These are phyloP conservation scores for Komagataella phaffii DNA, from an alignment of 805 yeast genomes.

Conservation along the genomic window DNA sequence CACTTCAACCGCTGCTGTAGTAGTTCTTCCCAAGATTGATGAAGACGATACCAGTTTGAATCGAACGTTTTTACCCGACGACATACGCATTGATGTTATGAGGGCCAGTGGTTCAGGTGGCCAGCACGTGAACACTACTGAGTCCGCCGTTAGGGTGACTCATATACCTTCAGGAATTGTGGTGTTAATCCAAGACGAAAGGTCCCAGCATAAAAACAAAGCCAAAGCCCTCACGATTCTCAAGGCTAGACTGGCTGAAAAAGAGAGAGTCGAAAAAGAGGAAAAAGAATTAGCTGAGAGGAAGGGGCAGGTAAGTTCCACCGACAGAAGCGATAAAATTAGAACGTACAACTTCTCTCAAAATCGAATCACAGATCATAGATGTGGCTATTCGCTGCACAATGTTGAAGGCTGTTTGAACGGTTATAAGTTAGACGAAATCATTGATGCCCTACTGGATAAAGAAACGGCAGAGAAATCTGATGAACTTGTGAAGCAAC, in stretches of 20 bases:
- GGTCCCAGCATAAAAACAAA: conserved; percentile 90
- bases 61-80: conserved; percentile 70
- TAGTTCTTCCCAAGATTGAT: conserved; percentile 75
- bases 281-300: conserved; percentile 55
- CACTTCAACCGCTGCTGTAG: conserved; percentile 92
- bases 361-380: conserved; percentile 85
- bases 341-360: conserved; percentile 91
- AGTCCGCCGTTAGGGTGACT: conserved; percentile 87
- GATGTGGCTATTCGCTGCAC: conserved; percentile 72
- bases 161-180: conserved; percentile 86
- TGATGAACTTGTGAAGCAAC: conserved; percentile 18
- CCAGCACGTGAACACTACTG: conserved; percentile 95
- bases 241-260: conserved; percentile 74
- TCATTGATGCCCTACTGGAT: conserved; percentile 37
- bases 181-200: conserved; percentile 85
- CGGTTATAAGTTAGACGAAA: conserved; percentile 43
- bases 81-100: conserved; percentile 91
- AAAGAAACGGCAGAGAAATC: conserved; percentile 32
- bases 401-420: conserved; percentile 56
- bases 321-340: conserved; percentile 86
- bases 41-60: conserved; percentile 42
- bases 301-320: conserved; percentile 73
- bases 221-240: conserved; percentile 82
- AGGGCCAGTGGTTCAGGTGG: conserved; percentile 97
- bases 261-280: conserved; percentile 51